phyloP scores from a whole-genome alignment of 352 stramenopile genomes.

The Blastocystis sp. region DNA sequence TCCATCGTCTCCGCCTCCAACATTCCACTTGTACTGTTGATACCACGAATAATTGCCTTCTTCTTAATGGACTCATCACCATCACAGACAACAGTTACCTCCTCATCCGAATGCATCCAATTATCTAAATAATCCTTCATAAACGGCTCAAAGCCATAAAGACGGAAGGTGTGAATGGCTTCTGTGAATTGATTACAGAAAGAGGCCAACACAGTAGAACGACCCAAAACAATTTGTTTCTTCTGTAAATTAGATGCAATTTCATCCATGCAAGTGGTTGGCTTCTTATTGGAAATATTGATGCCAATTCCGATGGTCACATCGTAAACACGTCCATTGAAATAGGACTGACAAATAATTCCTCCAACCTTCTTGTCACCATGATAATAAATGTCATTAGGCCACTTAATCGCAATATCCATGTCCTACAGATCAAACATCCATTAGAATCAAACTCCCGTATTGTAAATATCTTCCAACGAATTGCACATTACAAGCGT shows the following conservation, averaged over 20 bases:
- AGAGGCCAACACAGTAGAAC: slow-evolving; percentile 70
- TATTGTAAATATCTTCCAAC: slow-evolving; percentile 70
- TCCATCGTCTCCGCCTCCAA: slow-evolving; percentile 69
- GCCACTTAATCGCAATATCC: slow-evolving; percentile 80
- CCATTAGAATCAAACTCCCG: not conserved
- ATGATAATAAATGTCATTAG: slow-evolving; percentile 81
- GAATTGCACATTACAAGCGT: slow-evolving; percentile 77
- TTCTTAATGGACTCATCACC: slow-evolving; percentile 66
- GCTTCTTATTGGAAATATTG: slow-evolving; percentile 78
- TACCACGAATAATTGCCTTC: slow-evolving; percentile 71
- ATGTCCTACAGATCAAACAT: slow-evolving; percentile 64
- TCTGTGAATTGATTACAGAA: slow-evolving; percentile 79
- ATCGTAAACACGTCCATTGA: slow-evolving; percentile 72
- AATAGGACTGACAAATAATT: slow-evolving; percentile 80
- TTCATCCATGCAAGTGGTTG: slow-evolving; percentile 78
- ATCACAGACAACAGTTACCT: slow-evolving; percentile 75
- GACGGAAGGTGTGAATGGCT: slow-evolving; percentile 75
- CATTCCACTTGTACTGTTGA: slow-evolving; percentile 73
- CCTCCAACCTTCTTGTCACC: slow-evolving; percentile 77
- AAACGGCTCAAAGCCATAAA: slow-evolving; percentile 77
- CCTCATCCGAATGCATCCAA: slow-evolving; percentile 77
- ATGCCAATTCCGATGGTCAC: slow-evolving; percentile 79
- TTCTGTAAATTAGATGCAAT: slow-evolving; percentile 73
- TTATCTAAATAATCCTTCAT: slow-evolving; percentile 74
- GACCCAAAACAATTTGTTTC: slow-evolving; percentile 69